phyloP scores from a whole-genome alignment of 2,329 filamentous ascomycete genomes.

The Penicillium polonicum region DNA sequence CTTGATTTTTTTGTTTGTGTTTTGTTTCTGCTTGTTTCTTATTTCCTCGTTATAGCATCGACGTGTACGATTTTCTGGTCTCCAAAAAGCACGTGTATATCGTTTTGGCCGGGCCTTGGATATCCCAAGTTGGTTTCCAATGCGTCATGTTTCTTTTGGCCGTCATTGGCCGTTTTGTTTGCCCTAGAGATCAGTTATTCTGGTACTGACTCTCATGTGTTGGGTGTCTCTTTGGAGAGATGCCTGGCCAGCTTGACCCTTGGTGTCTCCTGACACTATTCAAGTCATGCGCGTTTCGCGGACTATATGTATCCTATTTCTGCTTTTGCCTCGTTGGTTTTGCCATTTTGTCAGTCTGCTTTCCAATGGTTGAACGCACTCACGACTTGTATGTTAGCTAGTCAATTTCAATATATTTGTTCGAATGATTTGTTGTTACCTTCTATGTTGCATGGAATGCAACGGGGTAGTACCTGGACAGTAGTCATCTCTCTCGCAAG shows the following conservation, averaged over 20 bases:
- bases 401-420: conserved; percentile 8
- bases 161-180: neutral
- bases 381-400: conserved; percentile 26
- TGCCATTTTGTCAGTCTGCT: conserved; percentile 6
- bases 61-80: conserved; percentile 14
- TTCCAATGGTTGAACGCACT: conserved; percentile 19
- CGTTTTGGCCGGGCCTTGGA: conserved; percentile 56
- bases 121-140: neutral
- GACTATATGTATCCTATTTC: conserved; percentile 6
- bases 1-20: conserved; percentile 26
- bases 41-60: conserved; percentile 11
- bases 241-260: neutral
- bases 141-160: neutral
- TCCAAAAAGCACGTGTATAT: conserved; percentile 9
- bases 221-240: neutral
- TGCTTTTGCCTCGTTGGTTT: conserved; percentile 48
- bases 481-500: neutral
- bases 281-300: neutral
- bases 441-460: neutral
- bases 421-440: neutral
- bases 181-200: neutral
- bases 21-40: conserved; percentile 10
- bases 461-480: neutral
- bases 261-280: neutral
- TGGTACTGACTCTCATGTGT: neutral